phyloP scores from a whole-genome alignment of 1,139 yeast species.

The Scheffersomyces titani region DNA sequence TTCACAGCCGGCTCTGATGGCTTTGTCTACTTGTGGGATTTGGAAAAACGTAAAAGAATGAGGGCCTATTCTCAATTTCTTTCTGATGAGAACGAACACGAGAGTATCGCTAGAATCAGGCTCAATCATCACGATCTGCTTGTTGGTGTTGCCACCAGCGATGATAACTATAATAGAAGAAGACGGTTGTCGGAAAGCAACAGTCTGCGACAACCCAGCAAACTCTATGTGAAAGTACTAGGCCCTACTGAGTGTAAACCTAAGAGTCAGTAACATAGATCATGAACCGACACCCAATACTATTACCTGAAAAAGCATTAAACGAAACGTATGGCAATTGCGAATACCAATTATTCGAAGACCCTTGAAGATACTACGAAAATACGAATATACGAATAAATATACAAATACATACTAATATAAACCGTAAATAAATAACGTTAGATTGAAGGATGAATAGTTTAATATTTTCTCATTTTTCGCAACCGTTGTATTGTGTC shows the following conservation, averaged over 20 bases:
- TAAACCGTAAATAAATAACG: not conserved
- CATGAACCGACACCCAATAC: not conserved
- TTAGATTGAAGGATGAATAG: not conserved
- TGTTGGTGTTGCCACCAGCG: slow-evolving; percentile 65
- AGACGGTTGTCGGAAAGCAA: slow-evolving; percentile 13
- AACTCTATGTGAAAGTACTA: slow-evolving; percentile 9
- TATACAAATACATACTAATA: not conserved
- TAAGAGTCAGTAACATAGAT: not conserved
- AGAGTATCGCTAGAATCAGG: slow-evolving; percentile 52
- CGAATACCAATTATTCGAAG: not conserved
- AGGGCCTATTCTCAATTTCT: slow-evolving; percentile 57
- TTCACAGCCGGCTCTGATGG: slow-evolving; percentile 86
- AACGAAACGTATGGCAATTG: not conserved
- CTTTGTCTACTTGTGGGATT: slow-evolving; percentile 76
- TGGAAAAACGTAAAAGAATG: slow-evolving; percentile 58
- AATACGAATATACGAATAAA: not conserved
- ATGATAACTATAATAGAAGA: slow-evolving; percentile 38
- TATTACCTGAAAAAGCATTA: not conserved
- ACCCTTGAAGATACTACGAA: not conserved
- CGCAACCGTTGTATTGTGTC: not conserved
- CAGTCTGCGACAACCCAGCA: slow-evolving; percentile 11
- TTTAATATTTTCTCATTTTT: too few relatives aligned
- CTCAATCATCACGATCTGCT: slow-evolving; percentile 28
- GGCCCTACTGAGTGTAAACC: not conserved
- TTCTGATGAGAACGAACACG: slow-evolving; percentile 12